Conservation (phyloP, 2,329 filamentous ascomycete species). For the Pseudonectria buxi region DNA sequence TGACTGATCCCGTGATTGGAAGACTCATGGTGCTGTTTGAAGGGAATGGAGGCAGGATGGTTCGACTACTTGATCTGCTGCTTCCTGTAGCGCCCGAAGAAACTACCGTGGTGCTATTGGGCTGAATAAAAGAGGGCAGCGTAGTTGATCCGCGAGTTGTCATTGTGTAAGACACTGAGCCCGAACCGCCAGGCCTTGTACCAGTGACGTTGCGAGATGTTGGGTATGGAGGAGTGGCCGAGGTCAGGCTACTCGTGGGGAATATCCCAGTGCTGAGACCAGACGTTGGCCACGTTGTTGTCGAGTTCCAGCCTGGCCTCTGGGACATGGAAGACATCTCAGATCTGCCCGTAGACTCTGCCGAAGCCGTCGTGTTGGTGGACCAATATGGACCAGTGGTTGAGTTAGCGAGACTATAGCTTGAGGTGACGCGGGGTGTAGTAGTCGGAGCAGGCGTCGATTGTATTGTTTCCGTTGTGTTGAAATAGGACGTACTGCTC, state of each 20-base stretch:
- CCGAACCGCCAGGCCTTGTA: constrained; percentile 2
- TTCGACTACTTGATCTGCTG: constrained; percentile 2
- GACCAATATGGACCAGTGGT: constrained; percentile 4
- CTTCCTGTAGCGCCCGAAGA: background rate
- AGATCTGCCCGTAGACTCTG: background rate
- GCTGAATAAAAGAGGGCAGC: constrained; percentile 5
- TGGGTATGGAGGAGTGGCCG: constrained; percentile 4
- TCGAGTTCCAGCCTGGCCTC: constrained; percentile 3
- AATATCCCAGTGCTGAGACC: constrained; percentile 1
- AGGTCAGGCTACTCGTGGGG: background rate
- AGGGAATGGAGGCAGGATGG: constrained; percentile 9
- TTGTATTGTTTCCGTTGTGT: constrained; percentile 8
- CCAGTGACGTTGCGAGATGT: constrained; percentile 6
- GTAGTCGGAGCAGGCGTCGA: constrained; percentile 2
- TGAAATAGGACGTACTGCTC: constrained; percentile 10
- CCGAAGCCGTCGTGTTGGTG: constrained; percentile 4
- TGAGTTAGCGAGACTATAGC: constrained; percentile 2
- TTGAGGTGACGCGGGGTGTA: constrained; percentile 2
- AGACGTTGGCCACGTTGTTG: constrained; percentile 3
- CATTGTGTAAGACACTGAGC: constrained; percentile 2
- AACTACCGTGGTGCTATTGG: constrained; percentile 2
- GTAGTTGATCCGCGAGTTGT: constrained; percentile 2
- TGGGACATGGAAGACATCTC: constrained; percentile 2
- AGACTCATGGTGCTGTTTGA: constrained; percentile 11
- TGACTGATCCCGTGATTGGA: background rate